phyloP scores from a whole-genome alignment of 2,329 filamentous ascomycete species.

The Lojkania enalia region DNA sequence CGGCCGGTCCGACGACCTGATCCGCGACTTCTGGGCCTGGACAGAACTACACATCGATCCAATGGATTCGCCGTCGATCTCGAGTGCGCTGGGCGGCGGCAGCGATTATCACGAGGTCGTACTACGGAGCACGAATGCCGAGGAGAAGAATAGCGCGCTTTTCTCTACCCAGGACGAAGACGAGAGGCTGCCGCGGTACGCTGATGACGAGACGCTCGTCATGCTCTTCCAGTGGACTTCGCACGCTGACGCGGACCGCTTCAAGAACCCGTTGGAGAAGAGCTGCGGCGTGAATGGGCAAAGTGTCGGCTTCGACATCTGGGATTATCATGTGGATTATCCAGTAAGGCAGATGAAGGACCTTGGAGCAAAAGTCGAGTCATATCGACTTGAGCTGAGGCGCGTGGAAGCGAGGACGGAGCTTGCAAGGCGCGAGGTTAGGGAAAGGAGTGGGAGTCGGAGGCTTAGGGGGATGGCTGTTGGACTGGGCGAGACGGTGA shows the following conservation, averaged over 20 bases:
- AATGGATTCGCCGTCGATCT: slow-evolving; percentile 14
- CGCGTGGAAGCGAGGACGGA: slow-evolving; percentile 28
- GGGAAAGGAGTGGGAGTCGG: slow-evolving; percentile 27
- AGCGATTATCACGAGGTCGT: slow-evolving; percentile 3
- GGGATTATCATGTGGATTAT: slow-evolving; percentile 31
- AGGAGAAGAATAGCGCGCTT: slow-evolving; percentile 31
- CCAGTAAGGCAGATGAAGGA: slow-evolving; percentile 29
- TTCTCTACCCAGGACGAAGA: slow-evolving; percentile 22
- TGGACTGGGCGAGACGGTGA: slow-evolving; percentile 28
- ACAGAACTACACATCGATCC: slow-evolving; percentile 28
- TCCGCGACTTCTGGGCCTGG: slow-evolving; percentile 36
- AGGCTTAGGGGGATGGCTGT: slow-evolving; percentile 30
- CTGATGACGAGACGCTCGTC: slow-evolving; percentile 32
- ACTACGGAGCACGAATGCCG: slow-evolving; percentile 26
- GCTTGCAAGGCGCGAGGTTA: slow-evolving; percentile 8
- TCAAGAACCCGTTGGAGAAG: slow-evolving; percentile 32
- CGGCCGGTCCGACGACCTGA: slow-evolving; percentile 30
- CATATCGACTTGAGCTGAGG: slow-evolving; percentile 29
- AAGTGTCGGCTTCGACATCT: slow-evolving; percentile 25
- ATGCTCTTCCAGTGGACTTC: slow-evolving; percentile 38
- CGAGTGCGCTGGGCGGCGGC: slow-evolving; percentile 5
- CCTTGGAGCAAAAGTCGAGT: slow-evolving; percentile 27
- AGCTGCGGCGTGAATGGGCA: slow-evolving; percentile 30
- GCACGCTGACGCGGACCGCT: slow-evolving; percentile 29
- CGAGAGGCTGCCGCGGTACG: slow-evolving; percentile 7